Evolutionary conservation across 371 early-diverging fungal species (phyloP).

Genomic region (Mortierella sp.): DNA sequence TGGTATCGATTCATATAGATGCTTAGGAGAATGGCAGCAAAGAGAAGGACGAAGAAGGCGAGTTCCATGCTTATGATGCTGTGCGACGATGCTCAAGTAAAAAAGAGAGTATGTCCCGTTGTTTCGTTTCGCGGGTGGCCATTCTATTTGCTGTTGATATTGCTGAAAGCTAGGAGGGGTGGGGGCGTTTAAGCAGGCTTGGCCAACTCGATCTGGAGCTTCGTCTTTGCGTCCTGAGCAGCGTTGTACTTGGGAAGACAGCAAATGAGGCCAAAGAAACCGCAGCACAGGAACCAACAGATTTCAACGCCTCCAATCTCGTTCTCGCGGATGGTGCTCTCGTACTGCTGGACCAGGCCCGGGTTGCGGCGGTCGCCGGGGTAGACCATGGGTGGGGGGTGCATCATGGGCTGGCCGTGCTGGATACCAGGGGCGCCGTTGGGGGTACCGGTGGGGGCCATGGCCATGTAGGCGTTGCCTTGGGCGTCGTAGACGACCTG

Average conservation of each 20-base stretch:
- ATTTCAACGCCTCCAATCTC: conserved; percentile 24
- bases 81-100: neutral
- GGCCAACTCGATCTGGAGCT: conserved; percentile 25
- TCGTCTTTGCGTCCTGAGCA: conserved; percentile 18
- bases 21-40: neutral
- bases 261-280: conserved; percentile 33
- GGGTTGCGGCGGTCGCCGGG: conserved; percentile 14
- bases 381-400: conserved; percentile 1
- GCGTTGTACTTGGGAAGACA: conserved; percentile 38
- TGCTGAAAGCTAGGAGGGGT: too few relatives aligned
- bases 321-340: conserved; percentile 24
- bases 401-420: conserved; percentile 6
- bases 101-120: neutral
- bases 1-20: neutral
- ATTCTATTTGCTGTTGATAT: too few relatives aligned
- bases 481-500: conserved; percentile 11
- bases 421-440: neutral
- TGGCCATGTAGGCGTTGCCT: conserved; percentile 6
- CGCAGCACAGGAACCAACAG: conserved; percentile 37
- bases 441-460: neutral
- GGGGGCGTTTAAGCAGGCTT: conserved; percentile 10
- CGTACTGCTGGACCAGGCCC: conserved; percentile 24
- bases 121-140: too few relatives aligned
- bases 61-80: too few relatives aligned
- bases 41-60: neutral